A percentile compares a stretch with the other conserved stretches of the same genome.
Conservation (phyloP, 108 stramenopile genomes). For the Fragilariopsis cylindrus region DNA sequence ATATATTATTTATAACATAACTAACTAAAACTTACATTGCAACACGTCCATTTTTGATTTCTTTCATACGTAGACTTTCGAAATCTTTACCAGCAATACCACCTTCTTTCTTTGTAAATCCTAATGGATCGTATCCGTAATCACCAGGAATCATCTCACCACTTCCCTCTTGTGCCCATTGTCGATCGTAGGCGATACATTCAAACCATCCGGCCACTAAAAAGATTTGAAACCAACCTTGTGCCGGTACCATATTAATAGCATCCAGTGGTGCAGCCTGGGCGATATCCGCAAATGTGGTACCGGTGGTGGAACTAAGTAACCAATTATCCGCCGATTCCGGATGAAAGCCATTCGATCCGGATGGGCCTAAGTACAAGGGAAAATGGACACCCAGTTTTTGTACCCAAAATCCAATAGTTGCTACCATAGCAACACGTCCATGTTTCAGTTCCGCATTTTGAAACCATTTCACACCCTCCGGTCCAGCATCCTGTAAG, state of each 20-base stretch:
- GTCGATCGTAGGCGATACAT: conserved; percentile 64
- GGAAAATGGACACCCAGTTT: conserved; percentile 76
- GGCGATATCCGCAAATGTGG: conserved; percentile 69
- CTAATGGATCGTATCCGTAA: conserved; percentile 83
- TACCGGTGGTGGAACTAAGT: conserved; percentile 53
- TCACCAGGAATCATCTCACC: conserved; percentile 62
- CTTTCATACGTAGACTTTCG: conserved; percentile 70
- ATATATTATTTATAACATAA: neutral
- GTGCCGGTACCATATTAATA: conserved; percentile 60
- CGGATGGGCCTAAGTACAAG: conserved; percentile 69
- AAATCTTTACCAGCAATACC: conserved; percentile 59
- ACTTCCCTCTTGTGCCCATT: conserved; percentile 41
- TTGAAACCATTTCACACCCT: conserved; percentile 79
- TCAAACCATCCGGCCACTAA: conserved; percentile 70
- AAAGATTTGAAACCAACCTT: conserved; percentile 70
- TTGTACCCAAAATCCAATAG: conserved; percentile 73
- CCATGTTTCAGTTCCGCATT: conserved; percentile 82
- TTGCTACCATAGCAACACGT: conserved; percentile 77
- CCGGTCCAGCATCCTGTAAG: conserved; percentile 66
- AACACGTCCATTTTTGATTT: conserved; percentile 83
- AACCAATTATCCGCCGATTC: conserved; percentile 54
- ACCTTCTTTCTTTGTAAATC: conserved; percentile 73
- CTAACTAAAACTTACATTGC: conserved; percentile 64
- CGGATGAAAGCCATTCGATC: conserved; percentile 70
- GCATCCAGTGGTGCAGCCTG: conserved; percentile 69